Conservation (phyloP, 192 early-diverging fungal genomes). For the Coemansia sp. region DNA sequence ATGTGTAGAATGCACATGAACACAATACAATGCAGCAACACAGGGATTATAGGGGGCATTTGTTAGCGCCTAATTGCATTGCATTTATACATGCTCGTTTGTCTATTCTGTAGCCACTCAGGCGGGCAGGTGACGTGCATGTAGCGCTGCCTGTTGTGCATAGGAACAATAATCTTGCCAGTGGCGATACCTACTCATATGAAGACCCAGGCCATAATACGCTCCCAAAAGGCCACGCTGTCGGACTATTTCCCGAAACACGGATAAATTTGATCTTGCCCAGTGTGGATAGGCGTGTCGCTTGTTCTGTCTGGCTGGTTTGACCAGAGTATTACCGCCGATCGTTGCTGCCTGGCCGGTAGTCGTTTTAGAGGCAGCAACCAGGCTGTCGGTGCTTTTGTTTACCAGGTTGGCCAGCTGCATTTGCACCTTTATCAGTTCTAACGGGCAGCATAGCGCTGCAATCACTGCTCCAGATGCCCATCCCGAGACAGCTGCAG, state of each 20-base stretch:
- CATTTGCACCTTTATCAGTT: constrained; percentile 74
- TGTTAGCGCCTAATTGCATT: too few relatives aligned
- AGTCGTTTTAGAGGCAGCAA: constrained; percentile 8
- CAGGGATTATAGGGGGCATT: too few relatives aligned
- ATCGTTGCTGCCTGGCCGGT: not conserved
- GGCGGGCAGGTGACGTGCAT: too few relatives aligned
- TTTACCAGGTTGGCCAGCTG: constrained; percentile 65
- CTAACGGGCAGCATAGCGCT: constrained; percentile 69
- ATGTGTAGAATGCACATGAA: not conserved
- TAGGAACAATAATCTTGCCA: too few relatives aligned
- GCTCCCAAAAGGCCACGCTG: constrained; percentile 29
- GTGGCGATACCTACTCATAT: constrained; percentile 36
- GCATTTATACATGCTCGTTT: too few relatives aligned
- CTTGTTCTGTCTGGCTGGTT: constrained; percentile 1
- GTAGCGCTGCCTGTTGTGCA: too few relatives aligned
- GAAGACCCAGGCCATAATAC: constrained; percentile 46
- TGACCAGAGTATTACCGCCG: constrained; percentile 4
- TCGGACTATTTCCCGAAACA: constrained; percentile 41
- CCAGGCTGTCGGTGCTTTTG: constrained; percentile 17
- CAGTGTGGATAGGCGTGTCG: constrained; percentile 16
- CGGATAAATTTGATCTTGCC: constrained; percentile 41
- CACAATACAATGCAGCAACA: not conserved
- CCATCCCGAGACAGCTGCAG: constrained; percentile 56
- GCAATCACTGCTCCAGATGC: constrained; percentile 66
- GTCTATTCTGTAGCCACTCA: too few relatives aligned